A percentile compares a stretch with the other conserved stretches of the same genome.
These are phyloP conservation scores for Epichloe typhina DNA, from an alignment of 2,329 filamentous ascomycete genomes.

Conservation along the genomic window DNA sequence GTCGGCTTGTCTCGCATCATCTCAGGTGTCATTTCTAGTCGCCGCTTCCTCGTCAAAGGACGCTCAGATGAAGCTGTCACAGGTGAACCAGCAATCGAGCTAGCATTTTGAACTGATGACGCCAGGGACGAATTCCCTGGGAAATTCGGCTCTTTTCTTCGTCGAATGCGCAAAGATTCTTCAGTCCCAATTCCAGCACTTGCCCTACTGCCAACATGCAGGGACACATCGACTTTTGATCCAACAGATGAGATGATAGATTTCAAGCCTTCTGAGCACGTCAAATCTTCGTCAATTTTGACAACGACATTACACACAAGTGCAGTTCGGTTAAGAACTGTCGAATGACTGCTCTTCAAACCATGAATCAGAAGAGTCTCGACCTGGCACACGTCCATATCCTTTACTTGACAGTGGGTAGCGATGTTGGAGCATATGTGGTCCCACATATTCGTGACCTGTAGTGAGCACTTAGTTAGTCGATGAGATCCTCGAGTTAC, in stretches of 20 bases:
- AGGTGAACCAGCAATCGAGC: slow-evolving; percentile 6
- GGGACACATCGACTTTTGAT: slow-evolving; percentile 33
- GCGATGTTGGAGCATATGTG: slow-evolving; percentile 29
- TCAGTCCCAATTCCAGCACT: slow-evolving; percentile 26
- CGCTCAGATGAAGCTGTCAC: slow-evolving; percentile 10
- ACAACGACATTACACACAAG: slow-evolving; percentile 59
- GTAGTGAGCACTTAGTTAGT: slow-evolving; percentile 20
- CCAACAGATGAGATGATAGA: slow-evolving; percentile 47
- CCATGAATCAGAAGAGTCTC: slow-evolving; percentile 41
- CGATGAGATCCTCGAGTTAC: background rate
- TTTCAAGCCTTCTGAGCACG: slow-evolving; percentile 54
- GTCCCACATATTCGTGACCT: slow-evolving; percentile 29
- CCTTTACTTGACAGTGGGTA: slow-evolving; percentile 21
- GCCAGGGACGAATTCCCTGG: slow-evolving; percentile 16
- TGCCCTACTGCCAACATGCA: slow-evolving; percentile 30
- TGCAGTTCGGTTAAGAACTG: slow-evolving; percentile 36
- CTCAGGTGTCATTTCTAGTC: slow-evolving; percentile 16
- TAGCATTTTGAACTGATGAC: slow-evolving; percentile 15
- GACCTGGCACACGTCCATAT: slow-evolving; percentile 36
- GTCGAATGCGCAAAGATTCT: slow-evolving; percentile 31
- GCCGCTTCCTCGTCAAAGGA: slow-evolving; percentile 15
- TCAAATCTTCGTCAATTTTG: slow-evolving; percentile 41
- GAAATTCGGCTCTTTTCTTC: slow-evolving; percentile 31
- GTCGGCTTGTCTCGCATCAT: slow-evolving; percentile 10
- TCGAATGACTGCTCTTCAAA: slow-evolving; percentile 43